A percentile compares a stretch with the other conserved stretches of the same genome.
These are phyloP conservation scores for Hansenula lynferdii DNA, from an alignment of 1,139 yeast species.

Conservation along the genomic window DNA sequence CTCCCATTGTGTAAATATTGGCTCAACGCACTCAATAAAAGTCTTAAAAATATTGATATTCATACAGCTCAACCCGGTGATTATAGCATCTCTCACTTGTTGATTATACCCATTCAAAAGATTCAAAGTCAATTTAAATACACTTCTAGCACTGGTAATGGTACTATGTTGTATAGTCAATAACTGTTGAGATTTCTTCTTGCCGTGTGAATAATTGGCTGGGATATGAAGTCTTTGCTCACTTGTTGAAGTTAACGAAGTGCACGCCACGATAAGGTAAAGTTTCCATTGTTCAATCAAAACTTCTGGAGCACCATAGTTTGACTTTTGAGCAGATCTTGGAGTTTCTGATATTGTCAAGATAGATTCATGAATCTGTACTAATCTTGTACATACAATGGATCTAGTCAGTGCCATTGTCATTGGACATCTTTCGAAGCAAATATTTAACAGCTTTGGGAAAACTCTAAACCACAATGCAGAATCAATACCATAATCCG, in stretches of 20 bases:
- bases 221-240: conserved; percentile 75
- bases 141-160: conserved; percentile 87
- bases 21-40: conserved; percentile 72
- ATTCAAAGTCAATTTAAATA: conserved; percentile 85
- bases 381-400: conserved; percentile 84
- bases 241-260: conserved; percentile 83
- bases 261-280: conserved; percentile 86
- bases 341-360: conserved; percentile 55
- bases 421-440: conserved; percentile 83
- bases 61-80: conserved; percentile 81
- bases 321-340: conserved; percentile 17
- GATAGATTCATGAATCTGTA: conserved; percentile 82
- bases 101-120: conserved; percentile 67
- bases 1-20: conserved; percentile 58
- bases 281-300: conserved; percentile 86
- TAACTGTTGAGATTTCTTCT: conserved; percentile 65
- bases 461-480: conserved; percentile 91
- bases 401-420: conserved; percentile 93
- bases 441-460: conserved; percentile 66
- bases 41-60: conserved; percentile 87
- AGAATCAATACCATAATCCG: conserved; percentile 92
- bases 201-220: conserved; percentile 27
- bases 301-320: conserved; percentile 59
- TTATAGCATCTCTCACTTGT: conserved; percentile 78
- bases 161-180: conserved; percentile 84